phyloP scores from a whole-genome alignment of 305 asterid species.

The Solanum hybrid region DNA sequence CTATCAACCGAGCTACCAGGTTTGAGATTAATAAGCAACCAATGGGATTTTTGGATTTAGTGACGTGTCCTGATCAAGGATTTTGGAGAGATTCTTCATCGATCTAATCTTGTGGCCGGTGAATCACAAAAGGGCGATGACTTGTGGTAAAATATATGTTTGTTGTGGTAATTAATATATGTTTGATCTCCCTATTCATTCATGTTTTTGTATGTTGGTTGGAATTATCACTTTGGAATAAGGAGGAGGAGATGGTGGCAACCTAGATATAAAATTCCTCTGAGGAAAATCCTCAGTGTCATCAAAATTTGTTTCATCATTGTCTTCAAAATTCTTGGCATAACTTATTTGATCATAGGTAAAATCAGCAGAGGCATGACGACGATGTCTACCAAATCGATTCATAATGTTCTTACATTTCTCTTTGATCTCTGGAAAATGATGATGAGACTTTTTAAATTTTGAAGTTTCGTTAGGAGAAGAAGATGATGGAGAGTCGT shows the following conservation, averaged over 20 bases:
- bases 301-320: neutral
- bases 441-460: neutral
- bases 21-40: neutral
- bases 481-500: neutral
- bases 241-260: neutral
- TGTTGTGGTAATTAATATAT: neutral
- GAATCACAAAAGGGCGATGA: neutral
- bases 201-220: neutral
- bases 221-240: neutral
- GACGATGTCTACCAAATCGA: neutral
- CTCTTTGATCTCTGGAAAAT: constrained; percentile 7
- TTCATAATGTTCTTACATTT: neutral
- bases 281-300: neutral
- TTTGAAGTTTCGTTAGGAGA: neutral
- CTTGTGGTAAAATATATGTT: neutral
- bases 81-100: neutral
- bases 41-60: neutral
- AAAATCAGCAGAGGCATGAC: constrained; percentile 9
- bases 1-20: neutral
- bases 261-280: constrained; percentile 4
- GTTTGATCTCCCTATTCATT: neutral
- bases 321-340: constrained; percentile 6
- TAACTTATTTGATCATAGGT: constrained; percentile 11
- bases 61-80: neutral
- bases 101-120: neutral